A percentile compares a stretch with the other conserved stretches of the same genome.
Evolutionary conservation across 306 rosid genomes (phyloP).

Genomic region (Inga oerstediana): DNA sequence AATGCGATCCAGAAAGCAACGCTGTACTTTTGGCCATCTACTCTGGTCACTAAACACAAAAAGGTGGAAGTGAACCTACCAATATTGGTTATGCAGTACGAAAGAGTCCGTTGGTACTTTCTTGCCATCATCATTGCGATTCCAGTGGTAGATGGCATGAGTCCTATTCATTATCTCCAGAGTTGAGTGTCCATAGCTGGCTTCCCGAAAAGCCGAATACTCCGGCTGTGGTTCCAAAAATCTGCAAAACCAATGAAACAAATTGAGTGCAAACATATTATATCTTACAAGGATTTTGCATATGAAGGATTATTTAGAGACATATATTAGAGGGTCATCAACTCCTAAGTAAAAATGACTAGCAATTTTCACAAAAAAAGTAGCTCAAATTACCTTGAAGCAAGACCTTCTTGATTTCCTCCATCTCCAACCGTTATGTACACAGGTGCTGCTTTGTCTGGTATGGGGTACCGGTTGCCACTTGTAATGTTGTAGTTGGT

Average conservation of each 20-base stretch:
- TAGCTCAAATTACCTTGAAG: conserved; percentile 60
- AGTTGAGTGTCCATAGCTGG: conserved; percentile 95
- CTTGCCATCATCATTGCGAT: conserved; percentile 96
- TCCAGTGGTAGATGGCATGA: conserved; percentile 96
- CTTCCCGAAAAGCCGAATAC: conserved; percentile 93
- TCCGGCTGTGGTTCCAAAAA: conserved; percentile 91
- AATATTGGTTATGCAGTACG: conserved; percentile 78
- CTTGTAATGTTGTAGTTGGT: conserved; percentile 65
- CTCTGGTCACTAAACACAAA: conserved; percentile 6
- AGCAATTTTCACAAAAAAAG: background rate
- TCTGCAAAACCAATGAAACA: conserved; percentile 45
- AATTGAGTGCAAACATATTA: background rate
- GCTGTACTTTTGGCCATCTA: background rate
- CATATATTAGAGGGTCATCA: background rate
- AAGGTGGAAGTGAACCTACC: conserved; percentile 55
- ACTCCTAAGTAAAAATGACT: background rate
- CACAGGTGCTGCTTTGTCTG: conserved; percentile 88
- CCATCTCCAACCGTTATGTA: conserved; percentile 98
- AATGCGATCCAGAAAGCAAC: background rate
- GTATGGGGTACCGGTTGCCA: conserved; percentile 61
- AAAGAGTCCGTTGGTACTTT: conserved; percentile 68
- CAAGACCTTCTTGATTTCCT: conserved; percentile 99
- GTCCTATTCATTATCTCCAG: conserved; percentile 82
- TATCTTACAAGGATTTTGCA: background rate
- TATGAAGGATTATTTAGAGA: conserved; percentile 13